Evolutionary conservation across 2,329 filamentous ascomycete species (phyloP).

Genomic region (Penicillium fuscoglaucum): DNA sequence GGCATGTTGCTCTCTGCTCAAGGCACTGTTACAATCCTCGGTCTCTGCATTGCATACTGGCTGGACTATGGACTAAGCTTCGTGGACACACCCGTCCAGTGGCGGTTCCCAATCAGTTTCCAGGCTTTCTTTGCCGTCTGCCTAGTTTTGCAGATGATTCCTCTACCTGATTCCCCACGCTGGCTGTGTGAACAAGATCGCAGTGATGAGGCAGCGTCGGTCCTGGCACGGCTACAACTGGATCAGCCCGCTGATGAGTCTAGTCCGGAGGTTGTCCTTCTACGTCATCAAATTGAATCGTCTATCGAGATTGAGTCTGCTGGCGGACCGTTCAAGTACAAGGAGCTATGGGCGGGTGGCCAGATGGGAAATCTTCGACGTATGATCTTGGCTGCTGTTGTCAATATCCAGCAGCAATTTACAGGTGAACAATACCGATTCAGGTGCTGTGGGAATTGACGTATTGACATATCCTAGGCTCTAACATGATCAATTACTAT

Average conservation of each 20-base stretch:
- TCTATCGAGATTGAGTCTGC: conserved; percentile 39
- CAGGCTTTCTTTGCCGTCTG: conserved; percentile 44
- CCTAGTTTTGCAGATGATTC: conserved; percentile 37
- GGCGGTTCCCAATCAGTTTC: conserved; percentile 48
- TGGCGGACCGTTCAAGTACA: conserved; percentile 39
- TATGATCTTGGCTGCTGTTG: conserved; percentile 35
- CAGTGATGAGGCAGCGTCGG: conserved; percentile 32
- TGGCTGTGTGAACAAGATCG: conserved; percentile 38
- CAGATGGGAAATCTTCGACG: conserved; percentile 36
- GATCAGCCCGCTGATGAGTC: conserved; percentile 21
- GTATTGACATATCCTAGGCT: conserved; percentile 9
- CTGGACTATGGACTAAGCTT: conserved; percentile 43
- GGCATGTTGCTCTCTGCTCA: conserved; percentile 24
- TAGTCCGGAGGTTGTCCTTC: conserved; percentile 16
- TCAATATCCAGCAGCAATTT: conserved; percentile 41
- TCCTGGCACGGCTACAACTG: conserved; percentile 31
- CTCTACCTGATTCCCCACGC: conserved; percentile 43
- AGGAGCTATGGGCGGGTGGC: conserved; percentile 37
- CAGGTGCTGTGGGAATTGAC: accelerated
- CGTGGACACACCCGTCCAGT: conserved; percentile 36
- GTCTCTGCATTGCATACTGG: conserved; percentile 53
- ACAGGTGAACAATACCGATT: conserved; percentile 22
- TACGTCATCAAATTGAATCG: conserved; percentile 30
- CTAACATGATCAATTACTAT: conserved; percentile 46
- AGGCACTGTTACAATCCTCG: conserved; percentile 45